Conservation (phyloP, 2,329 filamentous ascomycete genomes). For the Fusarium zealandicum region DNA sequence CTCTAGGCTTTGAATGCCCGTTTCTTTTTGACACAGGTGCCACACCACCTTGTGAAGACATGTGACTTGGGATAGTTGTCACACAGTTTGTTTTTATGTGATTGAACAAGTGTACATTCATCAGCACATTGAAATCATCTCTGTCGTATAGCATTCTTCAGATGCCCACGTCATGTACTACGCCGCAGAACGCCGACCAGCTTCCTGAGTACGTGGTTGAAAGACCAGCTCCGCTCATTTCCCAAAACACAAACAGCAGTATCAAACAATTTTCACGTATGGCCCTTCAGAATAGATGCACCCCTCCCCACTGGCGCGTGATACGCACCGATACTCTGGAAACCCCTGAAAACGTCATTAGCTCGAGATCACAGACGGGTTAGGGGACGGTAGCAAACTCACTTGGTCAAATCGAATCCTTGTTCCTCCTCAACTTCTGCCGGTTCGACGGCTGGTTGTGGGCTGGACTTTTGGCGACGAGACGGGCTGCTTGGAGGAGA, state of each 20-base stretch:
- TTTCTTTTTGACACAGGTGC: background rate
- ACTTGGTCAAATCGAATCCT: conserved; percentile 67
- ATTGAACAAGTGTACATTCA: conserved; percentile 7
- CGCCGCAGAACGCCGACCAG: background rate
- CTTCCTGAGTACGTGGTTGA: conserved; percentile 8
- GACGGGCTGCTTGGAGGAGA: conserved; percentile 63
- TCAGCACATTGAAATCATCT: conserved; percentile 28
- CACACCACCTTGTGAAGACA: background rate
- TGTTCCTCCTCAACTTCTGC: conserved; percentile 56
- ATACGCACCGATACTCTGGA: conserved; percentile 70
- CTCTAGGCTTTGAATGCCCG: conserved; percentile 3
- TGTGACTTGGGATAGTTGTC: background rate
- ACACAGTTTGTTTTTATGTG: background rate
- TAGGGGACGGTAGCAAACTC: conserved; percentile 34
- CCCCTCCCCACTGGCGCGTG: conserved; percentile 63
- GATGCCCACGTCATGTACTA: conserved; percentile 3
- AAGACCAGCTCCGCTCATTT: conserved; percentile 5
- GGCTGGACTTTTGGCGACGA: conserved; percentile 47
- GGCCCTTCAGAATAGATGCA: conserved; percentile 52
- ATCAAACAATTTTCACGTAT: conserved; percentile 31
- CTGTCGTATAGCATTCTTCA: conserved; percentile 18
- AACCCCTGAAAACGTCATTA: conserved; percentile 56
- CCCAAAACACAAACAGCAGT: conserved; percentile 13
- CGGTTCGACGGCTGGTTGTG: conserved; percentile 41
- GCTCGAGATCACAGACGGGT: background rate